Base-by-base conservation (phyloP, 495 filamentous ascomycete genomes). In the Penicillium pancosmium region DNA sequence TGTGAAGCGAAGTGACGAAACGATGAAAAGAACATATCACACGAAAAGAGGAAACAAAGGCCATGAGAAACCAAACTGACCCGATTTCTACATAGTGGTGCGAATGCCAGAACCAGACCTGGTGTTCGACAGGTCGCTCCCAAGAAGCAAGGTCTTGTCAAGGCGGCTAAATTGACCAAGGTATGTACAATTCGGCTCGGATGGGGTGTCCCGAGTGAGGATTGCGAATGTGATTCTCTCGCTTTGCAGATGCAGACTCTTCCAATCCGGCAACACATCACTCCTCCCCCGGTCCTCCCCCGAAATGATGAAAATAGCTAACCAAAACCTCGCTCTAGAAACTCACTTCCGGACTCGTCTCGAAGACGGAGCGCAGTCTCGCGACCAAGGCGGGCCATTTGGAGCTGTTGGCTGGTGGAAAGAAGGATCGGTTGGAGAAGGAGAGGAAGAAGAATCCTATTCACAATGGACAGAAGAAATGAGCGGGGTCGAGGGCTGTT, bases 371-470 rank as follows among this genome's bases (percentile, higher is more conserved):
- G 66, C 78, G 84, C 56, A 81, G 70, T 63, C 77, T 92, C 21
- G 89, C 85, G 5, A 74, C 82, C 48, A 86, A 84, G 67, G 89
- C 88, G 41, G 89, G 89, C 5, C 89, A 92, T 81, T 63, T 91
- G 61, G 89, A 92, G 70, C 40, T 91, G 70, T 67, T 91, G 58
- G 75, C 78, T 57, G 86, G 84, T 4, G 86, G 83, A 11, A 88
- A 88, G 81, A 87, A 84, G 75, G 79, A 83, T 50, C 73, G 68
- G 62, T 51, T 55, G 56, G 19, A 60, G 38, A 66, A 64, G 53
- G 59, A 41, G 33, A 64, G 64, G 55, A 70, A 61, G 59, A 66
- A 69, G 56, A 31, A 31, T 9, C 27, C 27, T 9, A 31, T 31
- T 31, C 27, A 31, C 8, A 59, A 60, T 51, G 36, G 13, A 35